Evolutionary conservation across 441 rosid genomes (phyloP), one percentile per base, ranked within the genome.

Genomic region (Hura crepitans): DNA sequence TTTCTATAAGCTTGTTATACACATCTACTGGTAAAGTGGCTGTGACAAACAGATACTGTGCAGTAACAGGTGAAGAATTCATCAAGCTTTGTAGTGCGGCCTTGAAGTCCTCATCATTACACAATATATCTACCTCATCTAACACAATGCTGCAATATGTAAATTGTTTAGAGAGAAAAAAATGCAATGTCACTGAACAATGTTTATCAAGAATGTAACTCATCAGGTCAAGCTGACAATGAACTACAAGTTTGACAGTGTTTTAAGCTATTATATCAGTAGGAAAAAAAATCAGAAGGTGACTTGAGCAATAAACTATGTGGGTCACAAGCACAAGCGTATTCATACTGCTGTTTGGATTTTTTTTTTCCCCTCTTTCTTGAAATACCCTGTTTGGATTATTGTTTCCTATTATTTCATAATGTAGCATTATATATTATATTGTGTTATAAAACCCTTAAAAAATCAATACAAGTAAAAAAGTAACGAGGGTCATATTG

Each of bases 81-180:
- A 89, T 88, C 80, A 89, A 76, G 79, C 75, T 84, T 77, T 93
- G 87, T 68, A 89, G 82, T 47, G 89, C 86, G 69, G 72, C 83
- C 82, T 86, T 92, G 81, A 93, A 93, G 70, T 87, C 96, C 66
- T 84, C 92, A 62, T 93, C 93, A 1, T 84, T 89, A 73, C 81
- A 85, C 74, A 88, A 89, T 83, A 93, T 81, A 78, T 93, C 96
- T 59, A 93, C 91, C 82, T 93, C 98, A 80, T 93, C 98, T 79
- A 93, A 79, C 39, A 93, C 86, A 75, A 78, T 85, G 75, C 97
- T 93, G 95, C 78, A 80, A 75, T 67, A 73, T 20, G 78, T 65
- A 66, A 70, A 68, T 37, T 5, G 59, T 50, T 74, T 58, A 23
- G 28, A 42, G 15, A 62, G 57, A 45, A 46, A 17, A 17, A 45